Base-by-base conservation (phyloP, 1,139 yeast genomes). In the Kodamaea sp. region DNA sequence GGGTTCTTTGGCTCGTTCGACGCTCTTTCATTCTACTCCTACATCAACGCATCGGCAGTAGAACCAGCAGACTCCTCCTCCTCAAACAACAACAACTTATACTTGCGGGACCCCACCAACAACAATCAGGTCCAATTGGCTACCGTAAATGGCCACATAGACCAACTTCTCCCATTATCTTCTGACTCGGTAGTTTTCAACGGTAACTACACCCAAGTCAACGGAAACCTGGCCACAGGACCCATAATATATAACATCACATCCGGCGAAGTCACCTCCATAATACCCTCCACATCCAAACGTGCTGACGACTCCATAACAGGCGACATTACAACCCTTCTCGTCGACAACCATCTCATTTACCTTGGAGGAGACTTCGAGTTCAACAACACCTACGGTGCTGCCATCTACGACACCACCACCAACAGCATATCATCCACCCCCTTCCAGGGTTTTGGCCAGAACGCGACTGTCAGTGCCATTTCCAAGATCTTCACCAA, bases 291-390 rank as follows among this genome's bases (percentile, higher is more conserved):
- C 9, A 25, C 48, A 5, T 34, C 48, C 4, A 55, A 51, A 35
- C 38, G 57, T 29, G 70, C 63, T 25, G 46, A 48, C 34, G 47
- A 39, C 43, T 45, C 42, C 49, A 49, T 43, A 58, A 47, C 61
- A 24, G 94, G 95, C 1, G 50, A 66, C 0, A 77, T 84, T 4
- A 62, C 60, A 15, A 63, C 86, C 0, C 66, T 80, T 1, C 72
- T 66, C 49, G 49, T 64, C 2, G 76, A 73, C 39, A 59, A 63
- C 21, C 63, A 73, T 12, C 45, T 75, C 16, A 70, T 89, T 0
- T 89, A 86, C 52, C 72, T 87, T 34, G 98, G 97, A 8, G 98
- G 98, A 18, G 69, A 77, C 41, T 78, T 92, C 48, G 58, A 70
- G 11, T 82, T 59, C 50, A 66, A 76, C 39, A 60, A 68, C 26